Evolutionary conservation across 345 rosid genomes (phyloP).

Genomic region (Durio zibethinus): DNA sequence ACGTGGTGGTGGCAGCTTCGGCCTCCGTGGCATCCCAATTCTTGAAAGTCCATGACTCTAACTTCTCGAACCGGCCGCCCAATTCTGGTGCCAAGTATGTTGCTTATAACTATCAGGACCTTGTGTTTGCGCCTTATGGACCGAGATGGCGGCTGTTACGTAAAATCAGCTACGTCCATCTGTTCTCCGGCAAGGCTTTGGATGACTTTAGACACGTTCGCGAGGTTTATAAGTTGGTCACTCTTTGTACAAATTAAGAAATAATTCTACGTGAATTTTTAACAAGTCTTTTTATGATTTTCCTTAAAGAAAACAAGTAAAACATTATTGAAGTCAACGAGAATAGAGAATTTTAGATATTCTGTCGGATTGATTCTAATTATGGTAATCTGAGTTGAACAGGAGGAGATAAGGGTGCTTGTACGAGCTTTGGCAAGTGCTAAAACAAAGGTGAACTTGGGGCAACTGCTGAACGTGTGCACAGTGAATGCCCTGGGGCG

Average conservation of each 20-base stretch:
- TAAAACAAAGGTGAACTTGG: constrained; percentile 41
- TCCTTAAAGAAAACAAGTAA: too few relatives aligned
- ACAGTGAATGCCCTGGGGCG: constrained; percentile 68
- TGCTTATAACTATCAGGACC: constrained; percentile 87
- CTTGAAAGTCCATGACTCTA: constrained; percentile 68
- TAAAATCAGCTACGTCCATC: constrained; percentile 76
- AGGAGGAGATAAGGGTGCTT: constrained; percentile 63
- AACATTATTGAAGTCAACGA: too few relatives aligned
- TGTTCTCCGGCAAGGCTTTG: constrained; percentile 84
- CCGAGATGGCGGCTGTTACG: constrained; percentile 81
- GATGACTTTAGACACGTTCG: constrained; percentile 74
- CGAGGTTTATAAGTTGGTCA: constrained; percentile 45
- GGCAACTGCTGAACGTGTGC: constrained; percentile 64
- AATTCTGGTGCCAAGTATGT: constrained; percentile 84
- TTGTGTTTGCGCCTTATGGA: constrained; percentile 92
- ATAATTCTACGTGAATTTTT: too few relatives aligned
- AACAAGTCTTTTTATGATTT: too few relatives aligned
- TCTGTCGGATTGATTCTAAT: too few relatives aligned
- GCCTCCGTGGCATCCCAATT: constrained; percentile 82
- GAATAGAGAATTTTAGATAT: too few relatives aligned
- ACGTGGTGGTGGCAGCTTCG: constrained; percentile 81
- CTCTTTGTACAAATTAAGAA: too few relatives aligned
- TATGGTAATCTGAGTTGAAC: background rate
- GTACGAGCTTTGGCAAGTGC: constrained; percentile 40
- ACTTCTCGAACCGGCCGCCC: constrained; percentile 88